A percentile compares a stretch with the other conserved stretches of the same genome.
Conservation (phyloP, 2,329 filamentous ascomycete genomes). For the Huntiella bhutanensis region DNA sequence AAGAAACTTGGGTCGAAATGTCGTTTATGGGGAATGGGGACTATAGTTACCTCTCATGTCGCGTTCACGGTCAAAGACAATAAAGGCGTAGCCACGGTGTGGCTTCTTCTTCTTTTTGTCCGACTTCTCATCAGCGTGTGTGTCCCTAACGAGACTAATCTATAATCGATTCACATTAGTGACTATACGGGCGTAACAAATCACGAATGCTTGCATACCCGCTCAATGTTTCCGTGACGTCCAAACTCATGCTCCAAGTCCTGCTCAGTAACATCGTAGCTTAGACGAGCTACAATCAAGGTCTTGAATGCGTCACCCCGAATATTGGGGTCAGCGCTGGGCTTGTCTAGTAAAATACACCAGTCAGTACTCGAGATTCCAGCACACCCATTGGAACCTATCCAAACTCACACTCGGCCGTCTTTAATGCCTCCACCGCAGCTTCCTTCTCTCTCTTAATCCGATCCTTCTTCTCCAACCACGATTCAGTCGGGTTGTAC, state of each 20-base stretch:
- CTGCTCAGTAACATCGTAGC: slow-evolving; percentile 72
- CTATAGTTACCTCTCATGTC: slow-evolving; percentile 87
- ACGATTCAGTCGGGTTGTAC: slow-evolving; percentile 75
- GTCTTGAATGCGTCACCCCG: slow-evolving; percentile 91
- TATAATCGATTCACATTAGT: slow-evolving; percentile 19
- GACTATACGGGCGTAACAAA: slow-evolving; percentile 8
- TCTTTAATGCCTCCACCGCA: slow-evolving; percentile 40
- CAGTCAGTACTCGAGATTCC: neutral
- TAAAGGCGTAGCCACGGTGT: slow-evolving; percentile 84
- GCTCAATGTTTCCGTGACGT: slow-evolving; percentile 82
- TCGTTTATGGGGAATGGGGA: slow-evolving; percentile 20
- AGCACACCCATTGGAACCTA: neutral
- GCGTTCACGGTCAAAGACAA: slow-evolving; percentile 91
- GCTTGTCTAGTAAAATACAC: slow-evolving; percentile 41
- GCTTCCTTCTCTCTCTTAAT: slow-evolving; percentile 64
- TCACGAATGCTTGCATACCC: slow-evolving; percentile 33
- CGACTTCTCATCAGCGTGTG: slow-evolving; percentile 45
- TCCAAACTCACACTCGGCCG: slow-evolving; percentile 21
- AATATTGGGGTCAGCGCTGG: slow-evolving; percentile 68
- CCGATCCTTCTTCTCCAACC: slow-evolving; percentile 73
- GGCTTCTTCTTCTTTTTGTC: slow-evolving; percentile 58
- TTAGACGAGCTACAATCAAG: slow-evolving; percentile 74
- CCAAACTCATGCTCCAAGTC: slow-evolving; percentile 89
- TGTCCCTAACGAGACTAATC: slow-evolving; percentile 77
- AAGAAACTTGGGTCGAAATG: slow-evolving; percentile 6